phyloP scores from a whole-genome alignment of 2,329 filamentous ascomycete species.

The Aspergillus ochraceus region DNA sequence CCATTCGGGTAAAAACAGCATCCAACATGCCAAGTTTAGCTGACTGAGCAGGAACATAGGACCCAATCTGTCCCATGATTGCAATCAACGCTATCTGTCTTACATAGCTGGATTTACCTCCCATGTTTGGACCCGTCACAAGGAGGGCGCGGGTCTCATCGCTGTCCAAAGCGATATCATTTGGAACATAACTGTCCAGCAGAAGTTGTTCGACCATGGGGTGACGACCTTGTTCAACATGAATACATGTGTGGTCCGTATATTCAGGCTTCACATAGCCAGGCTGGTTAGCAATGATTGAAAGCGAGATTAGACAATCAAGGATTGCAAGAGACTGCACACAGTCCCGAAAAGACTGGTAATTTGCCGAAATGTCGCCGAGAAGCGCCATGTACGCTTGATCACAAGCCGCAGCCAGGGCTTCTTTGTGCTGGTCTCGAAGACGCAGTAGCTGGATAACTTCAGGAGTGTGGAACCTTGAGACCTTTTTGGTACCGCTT shows the following conservation, averaged over 20 bases:
- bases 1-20: conserved; percentile 92
- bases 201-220: conserved; percentile 94
- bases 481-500: conserved; percentile 87
- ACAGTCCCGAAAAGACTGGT: conserved; percentile 85
- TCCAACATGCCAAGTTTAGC: conserved; percentile 80
- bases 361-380: conserved; percentile 72
- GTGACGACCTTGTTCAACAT: conserved; percentile 75
- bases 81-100: conserved; percentile 86
- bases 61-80: conserved; percentile 93
- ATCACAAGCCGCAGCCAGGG: conserved; percentile 88
- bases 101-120: conserved; percentile 96
- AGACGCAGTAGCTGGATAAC: conserved; percentile 80
- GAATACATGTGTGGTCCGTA: conserved; percentile 65
- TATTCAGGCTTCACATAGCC: conserved; percentile 81
- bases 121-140: conserved; percentile 98
- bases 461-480: conserved; percentile 91
- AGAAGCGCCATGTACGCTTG: conserved; percentile 74
- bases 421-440: conserved; percentile 92
- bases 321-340: conserved; percentile 82
- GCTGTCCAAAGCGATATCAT: conserved; percentile 72
- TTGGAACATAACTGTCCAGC: conserved; percentile 85
- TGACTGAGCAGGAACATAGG: conserved; percentile 80
- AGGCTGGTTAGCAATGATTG: conserved; percentile 78
- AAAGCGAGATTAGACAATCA: conserved; percentile 85
- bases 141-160: conserved; percentile 71